Evolutionary conservation across 768 basidiomycete species (phyloP).

Genomic region (Tubosaeta brunneosetosa): DNA sequence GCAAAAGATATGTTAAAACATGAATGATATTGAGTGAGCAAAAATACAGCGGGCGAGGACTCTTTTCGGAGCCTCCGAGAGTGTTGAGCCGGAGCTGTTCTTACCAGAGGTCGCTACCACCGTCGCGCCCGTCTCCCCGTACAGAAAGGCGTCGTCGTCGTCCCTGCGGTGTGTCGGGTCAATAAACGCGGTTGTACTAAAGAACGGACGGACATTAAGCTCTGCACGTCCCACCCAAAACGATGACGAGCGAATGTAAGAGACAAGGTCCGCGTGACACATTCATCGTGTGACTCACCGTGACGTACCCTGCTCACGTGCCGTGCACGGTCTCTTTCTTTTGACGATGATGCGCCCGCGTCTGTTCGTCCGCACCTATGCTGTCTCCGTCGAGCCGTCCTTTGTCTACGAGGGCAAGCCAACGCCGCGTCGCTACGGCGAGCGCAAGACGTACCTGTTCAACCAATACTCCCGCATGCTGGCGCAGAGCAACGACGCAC

Average conservation of each 20-base stretch:
- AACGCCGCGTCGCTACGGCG: constrained; percentile 63
- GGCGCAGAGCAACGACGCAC: constrained; percentile 46
- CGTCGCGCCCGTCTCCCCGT: constrained; percentile 49
- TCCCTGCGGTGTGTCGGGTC: constrained; percentile 43
- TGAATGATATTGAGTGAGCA: constrained; percentile 35
- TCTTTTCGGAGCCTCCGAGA: constrained; percentile 23
- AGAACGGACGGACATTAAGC: constrained; percentile 28
- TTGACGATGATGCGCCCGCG: constrained; percentile 16
- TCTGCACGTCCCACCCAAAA: constrained; percentile 16
- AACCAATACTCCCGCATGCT: constrained; percentile 75
- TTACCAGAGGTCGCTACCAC: constrained; percentile 43
- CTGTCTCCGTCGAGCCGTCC: constrained; percentile 52
- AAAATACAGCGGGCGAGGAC: constrained; percentile 32
- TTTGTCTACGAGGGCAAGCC: constrained; percentile 49
- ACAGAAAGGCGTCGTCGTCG: constrained; percentile 79
- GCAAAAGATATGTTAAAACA: constrained; percentile 36
- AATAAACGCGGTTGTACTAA: constrained; percentile 20
- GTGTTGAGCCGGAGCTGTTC: constrained; percentile 29
- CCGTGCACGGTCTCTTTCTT: constrained; percentile 1
- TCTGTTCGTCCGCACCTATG: constrained; percentile 41
- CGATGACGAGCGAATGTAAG: constrained; percentile 18
- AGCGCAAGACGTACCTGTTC: constrained; percentile 79
- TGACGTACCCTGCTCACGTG: constrained; percentile 14
- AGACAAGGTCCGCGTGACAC: constrained; percentile 26
- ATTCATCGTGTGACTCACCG: constrained; percentile 17